These are phyloP conservation scores for Chenopodium formosanum DNA, from an alignment of 148 eudicot genomes.

Conservation along the genomic window DNA sequence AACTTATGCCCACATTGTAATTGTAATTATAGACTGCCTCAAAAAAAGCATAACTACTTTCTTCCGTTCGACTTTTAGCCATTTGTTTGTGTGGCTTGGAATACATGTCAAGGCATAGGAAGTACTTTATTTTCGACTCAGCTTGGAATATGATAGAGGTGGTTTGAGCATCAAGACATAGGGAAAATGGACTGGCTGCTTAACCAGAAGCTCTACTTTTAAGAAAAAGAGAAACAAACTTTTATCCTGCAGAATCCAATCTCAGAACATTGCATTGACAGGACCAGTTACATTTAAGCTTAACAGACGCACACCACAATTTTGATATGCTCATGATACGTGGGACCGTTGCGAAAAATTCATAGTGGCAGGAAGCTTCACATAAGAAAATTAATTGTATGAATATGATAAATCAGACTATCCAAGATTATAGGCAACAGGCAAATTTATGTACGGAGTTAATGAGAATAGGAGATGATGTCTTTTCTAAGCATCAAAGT, in stretches of 20 bases:
- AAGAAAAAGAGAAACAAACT: background rate
- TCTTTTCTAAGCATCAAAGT: background rate
- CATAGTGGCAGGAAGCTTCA: background rate
- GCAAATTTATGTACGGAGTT: background rate
- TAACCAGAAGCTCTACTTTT: slow-evolving; percentile 11
- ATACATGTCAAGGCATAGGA: background rate
- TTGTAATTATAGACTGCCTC: background rate
- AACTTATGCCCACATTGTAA: slow-evolving; percentile 9
- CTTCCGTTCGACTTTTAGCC: background rate
- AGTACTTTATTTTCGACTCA: background rate
- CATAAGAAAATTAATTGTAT: background rate
- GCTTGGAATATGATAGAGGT: slow-evolving; percentile 8
- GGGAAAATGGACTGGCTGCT: slow-evolving; percentile 9
- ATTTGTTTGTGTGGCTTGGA: slow-evolving; percentile 23
- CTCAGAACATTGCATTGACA: slow-evolving; percentile 17
- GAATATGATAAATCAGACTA: background rate
- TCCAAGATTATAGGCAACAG: slow-evolving; percentile 18
- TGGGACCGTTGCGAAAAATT: slow-evolving; percentile 11
- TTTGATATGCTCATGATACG: slow-evolving; percentile 35
- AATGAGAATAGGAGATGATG: background rate
- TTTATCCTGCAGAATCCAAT: slow-evolving; percentile 32
- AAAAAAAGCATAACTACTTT: slow-evolving; percentile 19
- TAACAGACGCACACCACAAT: slow-evolving; percentile 31
- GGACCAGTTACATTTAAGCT: slow-evolving; percentile 21
- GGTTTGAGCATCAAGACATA: slow-evolving; percentile 23